phyloP scores from a whole-genome alignment of 1,284 basidiomycete genomes.

The Wallemia hederae region DNA sequence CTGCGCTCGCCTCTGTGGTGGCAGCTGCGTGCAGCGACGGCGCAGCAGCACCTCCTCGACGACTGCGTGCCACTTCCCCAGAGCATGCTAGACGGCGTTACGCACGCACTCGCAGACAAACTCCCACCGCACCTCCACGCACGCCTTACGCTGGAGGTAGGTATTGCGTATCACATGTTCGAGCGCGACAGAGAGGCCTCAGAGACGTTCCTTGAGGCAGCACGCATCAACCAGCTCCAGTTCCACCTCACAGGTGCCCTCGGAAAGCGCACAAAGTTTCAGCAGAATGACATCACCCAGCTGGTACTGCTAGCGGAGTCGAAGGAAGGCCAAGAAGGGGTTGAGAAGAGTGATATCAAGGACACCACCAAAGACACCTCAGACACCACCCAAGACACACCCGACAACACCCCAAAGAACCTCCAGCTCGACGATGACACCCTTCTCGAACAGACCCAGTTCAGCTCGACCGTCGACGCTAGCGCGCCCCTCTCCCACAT shows the following conservation, averaged over 20 bases:
- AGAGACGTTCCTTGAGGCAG: slow-evolving; percentile 49
- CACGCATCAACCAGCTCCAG: slow-evolving; percentile 42
- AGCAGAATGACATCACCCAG: slow-evolving; percentile 56
- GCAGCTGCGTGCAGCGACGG: slow-evolving; percentile 37
- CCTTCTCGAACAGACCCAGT: slow-evolving; percentile 73
- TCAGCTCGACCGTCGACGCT: slow-evolving; percentile 25
- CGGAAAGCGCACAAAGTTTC: slow-evolving; percentile 84
- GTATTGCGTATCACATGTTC: slow-evolving; percentile 42
- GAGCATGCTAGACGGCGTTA: not conserved
- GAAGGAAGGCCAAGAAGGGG: slow-evolving; percentile 20
- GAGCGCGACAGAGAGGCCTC: slow-evolving; percentile 49
- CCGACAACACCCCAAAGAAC: slow-evolving; percentile 34
- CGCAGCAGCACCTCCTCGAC: slow-evolving; percentile 64
- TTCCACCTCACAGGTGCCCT: slow-evolving; percentile 81
- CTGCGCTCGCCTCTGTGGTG: slow-evolving; percentile 36
- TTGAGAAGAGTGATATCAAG: slow-evolving; percentile 9
- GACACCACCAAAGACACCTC: slow-evolving; percentile 4
- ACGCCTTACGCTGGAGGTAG: slow-evolving; percentile 44
- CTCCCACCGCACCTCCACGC: slow-evolving; percentile 27
- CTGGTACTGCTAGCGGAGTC: slow-evolving; percentile 82
- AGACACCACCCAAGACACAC: slow-evolving; percentile 1
- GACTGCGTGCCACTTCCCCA: slow-evolving; percentile 37
- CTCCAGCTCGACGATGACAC: slow-evolving; percentile 82
- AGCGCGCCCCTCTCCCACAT: slow-evolving; percentile 28
- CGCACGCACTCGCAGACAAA: not conserved